Percentiles rank a stretch among this genome's conserved stretches.
Conservation (phyloP, 306 rosid genomes). For the Lathyrus sativus region DNA sequence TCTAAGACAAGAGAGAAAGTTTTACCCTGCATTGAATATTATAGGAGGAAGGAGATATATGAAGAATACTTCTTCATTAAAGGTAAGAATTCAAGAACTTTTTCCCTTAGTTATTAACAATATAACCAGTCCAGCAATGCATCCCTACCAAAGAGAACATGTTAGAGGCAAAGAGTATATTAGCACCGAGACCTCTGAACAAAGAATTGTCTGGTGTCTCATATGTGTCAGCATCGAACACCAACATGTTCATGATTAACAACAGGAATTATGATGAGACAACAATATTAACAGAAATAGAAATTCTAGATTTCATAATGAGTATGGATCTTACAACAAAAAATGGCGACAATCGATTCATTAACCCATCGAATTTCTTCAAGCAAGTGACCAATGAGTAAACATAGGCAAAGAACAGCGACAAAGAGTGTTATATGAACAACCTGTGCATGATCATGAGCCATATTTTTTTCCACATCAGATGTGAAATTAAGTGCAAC, state of each 20-base stretch:
- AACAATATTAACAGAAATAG: background rate
- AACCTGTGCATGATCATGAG: constrained; percentile 58
- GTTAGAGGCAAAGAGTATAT: constrained; percentile 24
- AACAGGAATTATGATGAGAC: background rate
- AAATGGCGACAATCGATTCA: constrained; percentile 89
- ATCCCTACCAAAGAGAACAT: constrained; percentile 55
- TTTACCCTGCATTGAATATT: constrained; percentile 94
- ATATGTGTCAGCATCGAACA: no score
- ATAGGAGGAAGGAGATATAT: constrained; percentile 96
- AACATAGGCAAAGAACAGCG: constrained; percentile 74
- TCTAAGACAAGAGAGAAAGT: constrained; percentile 18
- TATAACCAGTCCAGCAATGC: constrained; percentile 59
- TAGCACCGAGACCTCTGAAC: no score
- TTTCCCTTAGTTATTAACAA: constrained; percentile 67
- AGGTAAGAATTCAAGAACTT: constrained; percentile 75
- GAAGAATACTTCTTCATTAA: constrained; percentile 84
- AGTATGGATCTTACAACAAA: constrained; percentile 45
- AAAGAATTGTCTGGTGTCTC: no score
- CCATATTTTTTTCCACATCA: constrained; percentile 44
- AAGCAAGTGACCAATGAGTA: constrained; percentile 76
- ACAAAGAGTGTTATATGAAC: constrained; percentile 71
- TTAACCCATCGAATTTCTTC: constrained; percentile 81
- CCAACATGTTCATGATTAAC: background rate
- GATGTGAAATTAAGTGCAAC: constrained; percentile 13
- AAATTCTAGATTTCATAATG: background rate